Base-by-base conservation (phyloP, 1,284 basidiomycete genomes). In the Boletellus deceptivus region DNA sequence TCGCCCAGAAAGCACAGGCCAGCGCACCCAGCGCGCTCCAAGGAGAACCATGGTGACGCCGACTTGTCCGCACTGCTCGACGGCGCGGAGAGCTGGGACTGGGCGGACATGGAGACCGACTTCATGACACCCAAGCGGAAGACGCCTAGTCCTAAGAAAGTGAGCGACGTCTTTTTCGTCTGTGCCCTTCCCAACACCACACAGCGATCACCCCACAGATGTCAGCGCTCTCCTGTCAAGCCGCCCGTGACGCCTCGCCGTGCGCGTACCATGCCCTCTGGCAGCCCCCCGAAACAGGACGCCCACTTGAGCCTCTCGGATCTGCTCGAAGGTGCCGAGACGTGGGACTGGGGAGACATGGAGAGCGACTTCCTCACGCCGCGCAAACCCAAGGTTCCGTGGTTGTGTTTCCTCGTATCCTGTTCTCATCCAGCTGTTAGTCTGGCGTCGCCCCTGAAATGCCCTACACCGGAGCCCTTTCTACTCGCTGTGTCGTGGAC, bases 41-140 rank as follows among this genome's bases (percentile, higher is more conserved):
- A 51, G 22, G 35, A 54, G 34, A 54, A 59, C 9, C 8, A 43
- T 49, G 52, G 2, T 3, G 33, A 43, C 29, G 9, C 70, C 10
- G 74, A 80, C 50, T 58, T 79, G 39, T 49, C 61, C 6, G 56
- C 65, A 11, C 70, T 83, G 11, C 61, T 82, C 10, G 74, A 82
- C 43, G 83, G 80, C 1, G 78, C 78, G 1, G 81, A 83, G 50
- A 59, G 55, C 35, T 74, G 73, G 82, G 78, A 83, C 52, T 77
- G 79, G 74, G 68, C 75, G 33, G 76, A 74, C 50, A 71, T 72
- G 61, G 63, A 70, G 31, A 53, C 49, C 0, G 65, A 69, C 25
- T 67, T 72, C 22, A 46, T 73, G n/a, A 70, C 72, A 0, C 57
- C 65, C 9, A 62, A 47, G 42, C 56, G 53, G 54, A 67, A 43